These are phyloP conservation scores for Naematelia aurantialba DNA, from an alignment of 768 basidiomycete genomes.

Conservation along the genomic window DNA sequence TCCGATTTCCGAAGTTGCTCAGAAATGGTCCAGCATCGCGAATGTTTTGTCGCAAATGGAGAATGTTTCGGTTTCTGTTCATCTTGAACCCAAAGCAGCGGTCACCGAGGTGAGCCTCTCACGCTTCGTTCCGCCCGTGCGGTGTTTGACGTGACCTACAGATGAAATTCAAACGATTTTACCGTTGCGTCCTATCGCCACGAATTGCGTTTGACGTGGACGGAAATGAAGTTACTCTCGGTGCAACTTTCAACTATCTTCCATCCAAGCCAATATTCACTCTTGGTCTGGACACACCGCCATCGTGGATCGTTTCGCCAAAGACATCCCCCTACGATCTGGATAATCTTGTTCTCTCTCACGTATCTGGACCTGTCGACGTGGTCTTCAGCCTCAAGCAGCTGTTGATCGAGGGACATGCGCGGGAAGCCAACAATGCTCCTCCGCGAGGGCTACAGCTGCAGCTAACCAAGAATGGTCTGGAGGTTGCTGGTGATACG, in stretches of 20 bases:
- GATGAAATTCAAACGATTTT: conserved; percentile 90
- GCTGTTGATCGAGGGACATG: conserved; percentile 90
- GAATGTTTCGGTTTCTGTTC: conserved; percentile 61
- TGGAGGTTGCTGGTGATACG: conserved; percentile 68
- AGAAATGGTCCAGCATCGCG: conserved; percentile 78
- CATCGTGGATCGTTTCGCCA: conserved; percentile 90
- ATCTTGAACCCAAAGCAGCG: conserved; percentile 64
- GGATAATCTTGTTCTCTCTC: conserved; percentile 89
- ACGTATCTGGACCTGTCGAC: conserved; percentile 52
- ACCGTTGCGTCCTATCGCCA: conserved; percentile 68
- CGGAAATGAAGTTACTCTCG: conserved; percentile 61
- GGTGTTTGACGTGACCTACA: conserved; percentile 44
- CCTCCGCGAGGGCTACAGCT: conserved; percentile 90
- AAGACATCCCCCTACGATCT: conserved; percentile 83
- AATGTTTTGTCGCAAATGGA: conserved; percentile 56
- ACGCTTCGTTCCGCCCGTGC: too few relatives aligned
- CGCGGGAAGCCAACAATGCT: conserved; percentile 65
- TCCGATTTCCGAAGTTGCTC: conserved; percentile 76
- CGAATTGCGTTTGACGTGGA: conserved; percentile 62
- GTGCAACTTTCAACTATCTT: conserved; percentile 65
- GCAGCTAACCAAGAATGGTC: conserved; percentile 60
- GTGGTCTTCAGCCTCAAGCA: conserved; percentile 75
- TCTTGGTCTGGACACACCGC: conserved; percentile 83
- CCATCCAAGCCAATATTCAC: conserved; percentile 88
- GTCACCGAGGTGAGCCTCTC: conserved; percentile 61